A percentile compares a stretch with the other conserved stretches of the same genome.
Evolutionary conservation across 2,329 filamentous ascomycete species (phyloP).

Genomic region (Neocatenulostroma microsporum): DNA sequence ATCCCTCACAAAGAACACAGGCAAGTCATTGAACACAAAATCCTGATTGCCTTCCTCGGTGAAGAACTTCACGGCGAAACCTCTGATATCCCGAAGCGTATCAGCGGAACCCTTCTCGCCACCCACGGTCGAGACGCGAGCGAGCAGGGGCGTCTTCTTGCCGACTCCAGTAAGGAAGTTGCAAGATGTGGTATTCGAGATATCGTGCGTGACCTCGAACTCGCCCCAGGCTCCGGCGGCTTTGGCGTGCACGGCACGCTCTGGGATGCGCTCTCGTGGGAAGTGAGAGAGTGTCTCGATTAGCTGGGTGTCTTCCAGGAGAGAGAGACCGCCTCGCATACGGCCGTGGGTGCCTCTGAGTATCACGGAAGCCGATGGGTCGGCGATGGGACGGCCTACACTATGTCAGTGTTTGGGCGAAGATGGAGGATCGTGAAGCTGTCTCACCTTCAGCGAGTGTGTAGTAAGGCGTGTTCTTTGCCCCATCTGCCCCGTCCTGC

Average conservation of each 20-base stretch:
- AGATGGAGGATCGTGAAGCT: too few species aligned
- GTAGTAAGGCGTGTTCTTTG: too few species aligned
- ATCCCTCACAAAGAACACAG: conserved; percentile 40
- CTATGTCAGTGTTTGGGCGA: too few species aligned
- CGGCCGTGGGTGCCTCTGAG: background rate
- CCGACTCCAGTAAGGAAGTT: conserved; percentile 60
- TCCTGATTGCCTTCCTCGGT: conserved; percentile 48
- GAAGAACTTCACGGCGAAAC: conserved; percentile 46
- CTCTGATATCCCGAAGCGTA: conserved; percentile 42
- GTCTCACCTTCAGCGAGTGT: too few species aligned
- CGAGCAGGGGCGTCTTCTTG: conserved; percentile 58
- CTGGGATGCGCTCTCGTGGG: conserved; percentile 65
- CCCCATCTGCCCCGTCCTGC: too few species aligned
- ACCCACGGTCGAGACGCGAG: conserved; percentile 72
- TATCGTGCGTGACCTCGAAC: conserved; percentile 48
- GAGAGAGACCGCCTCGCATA: background rate
- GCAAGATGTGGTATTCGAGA: conserved; percentile 22
- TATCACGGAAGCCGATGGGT: background rate
- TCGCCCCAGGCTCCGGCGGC: conserved; percentile 50
- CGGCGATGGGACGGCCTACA: too few species aligned
- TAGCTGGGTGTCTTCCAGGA: background rate
- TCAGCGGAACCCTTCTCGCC: conserved; percentile 42
- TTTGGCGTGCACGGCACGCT: conserved; percentile 58
- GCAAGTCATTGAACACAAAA: conserved; percentile 37
- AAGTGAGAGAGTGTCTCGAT: conserved; percentile 54